These are phyloP conservation scores for Rosa hybrid DNA, from an alignment of 331 rosid genomes.

Conservation along the genomic window DNA sequence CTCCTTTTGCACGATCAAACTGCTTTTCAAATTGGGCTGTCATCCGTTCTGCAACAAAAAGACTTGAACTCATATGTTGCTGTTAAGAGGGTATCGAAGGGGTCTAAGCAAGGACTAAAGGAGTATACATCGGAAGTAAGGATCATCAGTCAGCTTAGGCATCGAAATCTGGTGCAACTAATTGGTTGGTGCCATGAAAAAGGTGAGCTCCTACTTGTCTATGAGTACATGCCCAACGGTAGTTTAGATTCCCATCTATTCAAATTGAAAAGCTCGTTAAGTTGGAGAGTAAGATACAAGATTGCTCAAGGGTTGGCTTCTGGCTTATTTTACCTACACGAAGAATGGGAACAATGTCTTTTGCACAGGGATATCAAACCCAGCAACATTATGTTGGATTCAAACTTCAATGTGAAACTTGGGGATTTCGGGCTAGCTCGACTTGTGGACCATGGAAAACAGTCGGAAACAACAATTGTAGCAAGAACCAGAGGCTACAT, in stretches of 20 bases:
- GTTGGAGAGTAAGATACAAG: not conserved
- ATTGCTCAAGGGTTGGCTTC: not conserved
- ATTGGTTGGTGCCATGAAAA: not conserved
- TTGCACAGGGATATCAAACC: not conserved
- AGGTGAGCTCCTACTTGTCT: not conserved
- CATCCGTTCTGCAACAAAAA: no score
- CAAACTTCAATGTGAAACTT: not conserved
- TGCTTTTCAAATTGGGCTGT: no score
- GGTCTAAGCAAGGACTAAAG: not conserved
- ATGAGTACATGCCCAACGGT: not conserved
- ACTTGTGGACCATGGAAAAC: not conserved
- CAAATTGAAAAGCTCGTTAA: not conserved
- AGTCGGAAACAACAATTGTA: not conserved
- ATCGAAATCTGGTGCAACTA: not conserved
- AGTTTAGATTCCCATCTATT: not conserved
- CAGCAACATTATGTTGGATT: not conserved
- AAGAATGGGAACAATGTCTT: not conserved
- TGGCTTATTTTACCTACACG: not conserved
- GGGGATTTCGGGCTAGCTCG: not conserved
- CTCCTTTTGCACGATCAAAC: no score
- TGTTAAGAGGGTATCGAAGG: not conserved
- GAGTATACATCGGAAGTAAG: not conserved
- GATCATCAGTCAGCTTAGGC: not conserved
- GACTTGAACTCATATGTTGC: not conserved
- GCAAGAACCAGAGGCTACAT: not conserved